Evolutionary conservation across 768 basidiomycete species (phyloP).

Genomic region (Lentinula guzmanii): DNA sequence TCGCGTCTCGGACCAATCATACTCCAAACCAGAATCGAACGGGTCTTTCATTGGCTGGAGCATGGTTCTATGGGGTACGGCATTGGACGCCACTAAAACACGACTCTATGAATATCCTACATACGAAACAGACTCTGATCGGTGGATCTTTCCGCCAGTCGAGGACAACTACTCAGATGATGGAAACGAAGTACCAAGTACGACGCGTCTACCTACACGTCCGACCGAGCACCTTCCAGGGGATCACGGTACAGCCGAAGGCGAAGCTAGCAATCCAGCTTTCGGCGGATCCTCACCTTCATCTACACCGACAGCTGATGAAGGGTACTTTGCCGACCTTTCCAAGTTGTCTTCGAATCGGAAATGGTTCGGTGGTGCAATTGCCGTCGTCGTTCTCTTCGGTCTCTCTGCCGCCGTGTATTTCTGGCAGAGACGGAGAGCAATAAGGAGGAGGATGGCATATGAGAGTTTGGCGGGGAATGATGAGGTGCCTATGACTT

Average conservation of each 20-base stretch:
- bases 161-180: constrained; percentile 25
- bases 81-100: constrained; percentile 65
- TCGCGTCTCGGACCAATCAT: constrained; percentile 74
- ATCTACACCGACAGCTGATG: constrained; percentile 58
- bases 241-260: constrained; percentile 76
- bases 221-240: constrained; percentile 84
- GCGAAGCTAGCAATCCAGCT: constrained; percentile 75
- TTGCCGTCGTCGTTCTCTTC: constrained; percentile 75
- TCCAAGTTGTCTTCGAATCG: constrained; percentile 65
- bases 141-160: constrained; percentile 43
- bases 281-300: constrained; percentile 38
- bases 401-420: constrained; percentile 63
- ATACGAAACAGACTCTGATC: constrained; percentile 28
- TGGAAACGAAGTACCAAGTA: constrained; percentile 28
- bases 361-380: constrained; percentile 87
- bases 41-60: constrained; percentile 86
- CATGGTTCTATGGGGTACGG: constrained; percentile 87
- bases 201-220: constrained; percentile 66
- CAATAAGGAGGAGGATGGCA: constrained; percentile 31
- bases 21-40: constrained; percentile 38
- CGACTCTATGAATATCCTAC: constrained; percentile 53
- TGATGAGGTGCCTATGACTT: constrained; percentile 72
- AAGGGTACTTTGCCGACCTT: constrained; percentile 83
- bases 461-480: constrained; percentile 58
- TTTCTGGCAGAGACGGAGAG: constrained; percentile 68